Evolutionary conservation across 805 yeast species (phyloP), one percentile per base, ranked within the genome.

Genomic region (Ogataea neopini): DNA sequence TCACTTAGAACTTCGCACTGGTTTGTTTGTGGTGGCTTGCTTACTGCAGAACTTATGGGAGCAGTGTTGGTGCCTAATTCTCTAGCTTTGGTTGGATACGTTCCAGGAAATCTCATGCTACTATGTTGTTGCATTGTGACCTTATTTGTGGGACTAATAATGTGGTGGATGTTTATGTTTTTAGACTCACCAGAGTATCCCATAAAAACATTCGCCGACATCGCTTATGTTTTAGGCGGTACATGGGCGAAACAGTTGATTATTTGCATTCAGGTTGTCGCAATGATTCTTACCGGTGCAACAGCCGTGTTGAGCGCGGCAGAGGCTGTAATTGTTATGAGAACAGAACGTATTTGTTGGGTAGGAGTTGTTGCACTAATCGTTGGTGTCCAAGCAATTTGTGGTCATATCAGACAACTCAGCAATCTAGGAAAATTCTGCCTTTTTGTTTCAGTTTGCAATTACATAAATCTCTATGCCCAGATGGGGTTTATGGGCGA

Each of bases 111-210:
- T 37, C 19, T 53, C 34, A 35, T 53, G 46, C 47, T 53, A 8
- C 28, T 45, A 7, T 47, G 45, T 17, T 49, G 49, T 34, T 53
- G 44, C 29, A 14, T 17, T 2, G 34, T 53, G 33, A 76, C 79
- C 17, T 69, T 70, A n/a, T 58, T 67, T 46, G 67, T 75, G n/a
- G 79, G 78, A 25, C 61, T 56, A 50, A 50, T 73, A 26, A 60
- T 72, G 14, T 69, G 72, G 69, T 51, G 57, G 37, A 55, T 61
- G 46, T 74, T 61, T 56, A 44, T 72, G 56, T 60, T 58, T 17
- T 59, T 73, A 17, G 76, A 73, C 57, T 70, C 75, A 10, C 61
- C 61, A 45, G 70, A 71, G 50, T 74, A 67, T 56, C 79, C 79
- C 5, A 49, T 74, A 44, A 63, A 67, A 36, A 66, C 71, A 2